phyloP scores from a whole-genome alignment of 1,284 basidiomycete species.

The Cutaneotrichosporon cyanovorans region DNA sequence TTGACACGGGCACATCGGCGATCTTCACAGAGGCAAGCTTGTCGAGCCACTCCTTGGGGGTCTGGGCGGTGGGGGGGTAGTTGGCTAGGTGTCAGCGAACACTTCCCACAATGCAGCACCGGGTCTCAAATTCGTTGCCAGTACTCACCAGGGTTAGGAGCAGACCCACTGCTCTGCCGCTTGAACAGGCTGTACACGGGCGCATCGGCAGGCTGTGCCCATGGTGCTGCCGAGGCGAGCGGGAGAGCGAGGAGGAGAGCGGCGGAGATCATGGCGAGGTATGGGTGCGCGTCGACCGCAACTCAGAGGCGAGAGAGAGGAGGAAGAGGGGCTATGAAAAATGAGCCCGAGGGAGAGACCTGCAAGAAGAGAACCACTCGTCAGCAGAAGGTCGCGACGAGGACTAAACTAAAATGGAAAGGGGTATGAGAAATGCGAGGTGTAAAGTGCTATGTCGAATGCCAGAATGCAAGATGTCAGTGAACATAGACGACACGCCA shows the following conservation, averaged over 20 bases:
- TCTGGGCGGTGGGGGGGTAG: slow-evolving; percentile 36
- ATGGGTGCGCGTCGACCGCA: no score
- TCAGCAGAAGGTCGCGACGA: no score
- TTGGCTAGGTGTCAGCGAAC: background rate
- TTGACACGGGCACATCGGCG: slow-evolving; percentile 25
- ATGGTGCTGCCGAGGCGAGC: slow-evolving; percentile 4
- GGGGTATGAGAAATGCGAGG: no score
- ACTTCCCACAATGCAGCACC: background rate
- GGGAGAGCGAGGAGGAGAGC: slow-evolving; percentile 5
- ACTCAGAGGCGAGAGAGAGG: no score
- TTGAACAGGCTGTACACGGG: slow-evolving; percentile 19
- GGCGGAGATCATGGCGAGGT: slow-evolving; percentile 6
- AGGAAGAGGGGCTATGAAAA: background rate
- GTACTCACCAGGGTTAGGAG: no score
- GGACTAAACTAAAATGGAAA: no score
- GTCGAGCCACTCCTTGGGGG: slow-evolving; percentile 38
- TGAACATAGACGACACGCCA: no score
- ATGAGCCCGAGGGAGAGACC: no score
- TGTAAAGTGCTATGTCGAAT: no score
- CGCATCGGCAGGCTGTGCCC: slow-evolving; percentile 13
- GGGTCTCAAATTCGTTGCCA: background rate
- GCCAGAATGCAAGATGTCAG: no score
- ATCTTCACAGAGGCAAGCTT: slow-evolving; percentile 26
- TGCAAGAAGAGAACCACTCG: no score
- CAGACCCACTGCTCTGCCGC: slow-evolving; percentile 7